Evolutionary conservation across 2,329 filamentous ascomycete genomes (phyloP).

Genomic region (Nigrospora oryzae): DNA sequence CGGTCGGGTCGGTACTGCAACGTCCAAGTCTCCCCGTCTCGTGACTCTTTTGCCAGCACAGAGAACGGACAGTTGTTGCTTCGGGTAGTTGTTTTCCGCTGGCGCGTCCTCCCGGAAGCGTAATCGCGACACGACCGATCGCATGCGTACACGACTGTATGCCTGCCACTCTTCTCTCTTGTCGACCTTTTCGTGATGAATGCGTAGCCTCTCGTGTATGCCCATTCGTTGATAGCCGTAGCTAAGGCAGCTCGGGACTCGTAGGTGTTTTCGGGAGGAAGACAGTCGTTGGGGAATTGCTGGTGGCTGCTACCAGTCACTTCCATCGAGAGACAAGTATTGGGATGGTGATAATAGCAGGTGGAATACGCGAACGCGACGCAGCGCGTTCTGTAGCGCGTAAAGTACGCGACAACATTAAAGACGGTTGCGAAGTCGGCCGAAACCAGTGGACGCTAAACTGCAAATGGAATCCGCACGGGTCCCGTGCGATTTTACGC

Average conservation of each 20-base stretch:
- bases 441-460: no score
- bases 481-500: no score
- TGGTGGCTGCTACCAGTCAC: no score
- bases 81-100: conserved; percentile 5
- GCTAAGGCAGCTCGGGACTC: conserved; percentile 1
- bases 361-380: no score
- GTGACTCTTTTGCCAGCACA: conserved; percentile 5
- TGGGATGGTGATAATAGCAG: no score
- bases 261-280: conserved; percentile 5
- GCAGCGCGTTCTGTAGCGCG: no score
- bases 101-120: conserved; percentile 1
- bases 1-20: conserved; percentile 3
- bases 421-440: no score
- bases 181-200: conserved; percentile 5
- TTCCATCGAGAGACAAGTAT: no score
- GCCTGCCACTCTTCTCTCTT: conserved; percentile 2
- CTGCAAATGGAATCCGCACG: no score
- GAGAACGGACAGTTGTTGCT: conserved; percentile 7
- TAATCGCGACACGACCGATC: conserved; percentile 1
- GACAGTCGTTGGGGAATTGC: no score
- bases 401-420: no score
- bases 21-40: conserved; percentile 3
- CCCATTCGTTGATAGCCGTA: conserved; percentile 6
- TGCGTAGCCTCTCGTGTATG: conserved; percentile 4
- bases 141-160: background rate